Base-by-base conservation (phyloP, 352 stramenopile genomes). In the Pythium scleroteichum region DNA sequence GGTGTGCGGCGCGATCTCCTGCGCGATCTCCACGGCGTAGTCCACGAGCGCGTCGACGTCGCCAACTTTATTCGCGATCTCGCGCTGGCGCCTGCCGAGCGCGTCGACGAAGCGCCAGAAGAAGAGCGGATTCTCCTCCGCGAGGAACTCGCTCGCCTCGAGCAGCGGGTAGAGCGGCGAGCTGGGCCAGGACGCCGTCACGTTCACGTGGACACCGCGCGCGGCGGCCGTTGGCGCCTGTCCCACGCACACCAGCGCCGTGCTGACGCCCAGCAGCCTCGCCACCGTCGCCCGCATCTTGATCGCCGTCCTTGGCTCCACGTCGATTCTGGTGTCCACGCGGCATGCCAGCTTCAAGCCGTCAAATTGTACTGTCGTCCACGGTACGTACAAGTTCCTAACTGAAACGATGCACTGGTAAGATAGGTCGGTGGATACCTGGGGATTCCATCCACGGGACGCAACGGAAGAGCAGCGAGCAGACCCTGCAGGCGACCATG, bases 31-130 rank as follows among this genome's bases (percentile, higher is more conserved):
- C 24, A 93, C 69, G 0, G 82, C 84, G 35, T 90, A 63, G 20
- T 66, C 40, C n/a, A 72, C 69, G 17, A 87, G 49, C 2, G 68
- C 70, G 29, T 90, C 80, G 49, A 79, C 78, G 57, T 87, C 75
- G 4, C 62, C 63, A 1, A 56, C 55, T 23, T 77, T 75, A 14
- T 64, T 40, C 26, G 67, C 58, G 38, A 89, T 68, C 54, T 69
- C 67, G 20, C 51, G 47, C 32, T 70, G 72, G 38, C 74, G 64
- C 39, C 53, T 35, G 49, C 62, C 50, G 32, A 93, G 41, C 19
- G 78, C 42, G 33, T 89, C 79, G 20, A 92, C 49, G 49, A 85
- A 94, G 66, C 78, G 66, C 82, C 82, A 94, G 60, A 93, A 94
- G 55, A 80, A 85, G 45, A 76, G 58, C 17, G 82, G 81, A 51